Conservation (phyloP, 129 eudicot genomes). For the Rutidosis leptorrhynchoides region DNA sequence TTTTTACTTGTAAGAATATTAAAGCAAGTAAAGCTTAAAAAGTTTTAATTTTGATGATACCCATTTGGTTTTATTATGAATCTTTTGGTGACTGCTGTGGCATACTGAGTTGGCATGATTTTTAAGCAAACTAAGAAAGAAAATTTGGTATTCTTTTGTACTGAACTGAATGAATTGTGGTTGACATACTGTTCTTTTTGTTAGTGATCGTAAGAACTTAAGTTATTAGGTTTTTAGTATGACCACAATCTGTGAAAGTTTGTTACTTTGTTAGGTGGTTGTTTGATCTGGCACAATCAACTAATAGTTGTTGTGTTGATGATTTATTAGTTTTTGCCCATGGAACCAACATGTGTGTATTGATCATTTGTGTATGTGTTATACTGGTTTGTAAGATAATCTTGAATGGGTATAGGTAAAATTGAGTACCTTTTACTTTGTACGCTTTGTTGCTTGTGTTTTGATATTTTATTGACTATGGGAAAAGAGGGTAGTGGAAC, state of each 20-base stretch:
- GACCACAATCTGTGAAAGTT: not conserved
- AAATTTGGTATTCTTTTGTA: constrained; percentile 6
- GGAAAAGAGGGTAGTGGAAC: not conserved
- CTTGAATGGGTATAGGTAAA: not conserved
- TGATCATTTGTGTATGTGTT: not conserved
- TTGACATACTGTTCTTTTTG: constrained; percentile 13
- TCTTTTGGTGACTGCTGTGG: not conserved
- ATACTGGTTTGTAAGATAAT: not conserved
- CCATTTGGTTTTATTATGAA: constrained; percentile 4
- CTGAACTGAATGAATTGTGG: not conserved
- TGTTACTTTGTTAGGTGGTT: not conserved
- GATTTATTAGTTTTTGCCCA: not conserved
- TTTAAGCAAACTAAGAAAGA: constrained; percentile 20
- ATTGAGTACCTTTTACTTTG: not conserved
- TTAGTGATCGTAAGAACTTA: not conserved
- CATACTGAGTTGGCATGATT: constrained; percentile 22
- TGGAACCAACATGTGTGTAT: not conserved
- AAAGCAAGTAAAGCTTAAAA: not conserved
- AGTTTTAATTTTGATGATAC: not conserved
- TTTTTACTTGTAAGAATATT: constrained; percentile 1
- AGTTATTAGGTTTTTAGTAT: not conserved
- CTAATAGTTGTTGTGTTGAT: not conserved
- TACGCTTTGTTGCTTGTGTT: not conserved
- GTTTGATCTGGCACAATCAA: not conserved
- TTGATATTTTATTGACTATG: not conserved